Evolutionary conservation across 1,139 yeast species (phyloP), one percentile per base, ranked within the genome.

Genomic region (Geotrichum candidum): DNA sequence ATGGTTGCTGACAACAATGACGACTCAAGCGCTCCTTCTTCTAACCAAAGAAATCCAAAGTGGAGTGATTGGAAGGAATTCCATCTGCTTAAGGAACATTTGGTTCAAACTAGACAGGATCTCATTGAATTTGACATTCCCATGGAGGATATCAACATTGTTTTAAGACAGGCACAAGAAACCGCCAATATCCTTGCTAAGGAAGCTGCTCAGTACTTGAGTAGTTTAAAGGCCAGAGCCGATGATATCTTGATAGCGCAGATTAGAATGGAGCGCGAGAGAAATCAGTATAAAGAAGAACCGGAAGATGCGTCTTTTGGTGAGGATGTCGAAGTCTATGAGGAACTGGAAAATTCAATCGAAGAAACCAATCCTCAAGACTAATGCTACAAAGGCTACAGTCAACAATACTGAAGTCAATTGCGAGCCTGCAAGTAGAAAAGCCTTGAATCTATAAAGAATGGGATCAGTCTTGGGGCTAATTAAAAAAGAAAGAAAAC

Each of bases 171-270:
- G 63, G 79, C 88, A 25, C 86, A 85, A 67, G 77, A 79, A 66
- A 88, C 90, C 63, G 77, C 89, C 57, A 79, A 81, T 59, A 77
- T 84, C 51, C 73, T 90, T 62, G 76, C 84, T 45, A 81, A 84
- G 64, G 97, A 91, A 71, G 84, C 87, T 62, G 88, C 86, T 38
- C 87, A 86, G 65, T 87, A 85, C 71, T 76, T 90, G 67, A 84
- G 85, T 63, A 82, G 89, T 59, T 78, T 87, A 63, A 81, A 97
- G 69, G 92, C 96, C 15, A 83, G 86, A 72, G 96, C 96, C 23
- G 92, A 91, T 70, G 76, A 88, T 54, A 87, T 87, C 22, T 87
- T 88, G 73, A 97, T 90, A 75, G 77, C 78, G 64, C 83, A 95
- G 22, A 59, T 58, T 15, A 50, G 65, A 13, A 59, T 54, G 53